Percentiles rank a stretch among this genome's conserved stretches.
phyloP scores from a whole-genome alignment of 208 protist genomes.

The Chromosphaera perkinsii region DNA sequence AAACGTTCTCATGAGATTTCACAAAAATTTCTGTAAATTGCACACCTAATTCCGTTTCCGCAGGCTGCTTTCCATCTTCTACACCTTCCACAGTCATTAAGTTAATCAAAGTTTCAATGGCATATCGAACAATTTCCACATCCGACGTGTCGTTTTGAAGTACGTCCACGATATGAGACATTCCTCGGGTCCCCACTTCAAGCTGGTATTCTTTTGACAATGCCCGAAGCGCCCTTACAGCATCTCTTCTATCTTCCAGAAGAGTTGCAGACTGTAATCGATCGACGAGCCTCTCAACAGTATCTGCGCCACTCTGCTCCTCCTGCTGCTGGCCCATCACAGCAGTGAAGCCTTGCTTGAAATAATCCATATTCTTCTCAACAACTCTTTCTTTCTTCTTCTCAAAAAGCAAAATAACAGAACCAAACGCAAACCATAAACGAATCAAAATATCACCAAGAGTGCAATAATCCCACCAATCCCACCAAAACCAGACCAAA shows the following conservation, averaged over 20 bases:
- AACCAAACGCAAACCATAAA: too few relatives aligned
- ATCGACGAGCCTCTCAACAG: slow-evolving; percentile 26
- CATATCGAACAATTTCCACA: slow-evolving; percentile 25
- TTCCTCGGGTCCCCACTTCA: slow-evolving; percentile 26
- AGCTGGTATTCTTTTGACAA: slow-evolving; percentile 24
- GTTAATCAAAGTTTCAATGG: slow-evolving; percentile 25
- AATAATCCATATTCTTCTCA: too few relatives aligned
- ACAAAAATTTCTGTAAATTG: slow-evolving; percentile 34
- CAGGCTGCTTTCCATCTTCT: not conserved
- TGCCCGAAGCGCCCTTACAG: slow-evolving; percentile 17
- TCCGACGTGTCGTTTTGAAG: slow-evolving; percentile 31
- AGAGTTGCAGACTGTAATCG: slow-evolving; percentile 10
- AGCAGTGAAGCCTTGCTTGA: too few relatives aligned
- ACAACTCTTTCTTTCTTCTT: too few relatives aligned
- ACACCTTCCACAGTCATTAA: not conserved
- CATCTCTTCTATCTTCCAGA: slow-evolving; percentile 32
- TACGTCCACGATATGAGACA: slow-evolving; percentile 23
- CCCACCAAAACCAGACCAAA: too few relatives aligned
- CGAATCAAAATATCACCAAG: too few relatives aligned
- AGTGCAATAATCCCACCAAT: too few relatives aligned
- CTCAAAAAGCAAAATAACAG: too few relatives aligned
- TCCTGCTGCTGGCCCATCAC: too few relatives aligned
- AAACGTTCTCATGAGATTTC: slow-evolving; percentile 20
- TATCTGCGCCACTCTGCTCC: slow-evolving; percentile 22
- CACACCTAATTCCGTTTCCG: slow-evolving; percentile 15